phyloP scores from a whole-genome alignment of 1,284 basidiomycete genomes.

The Ceratobasidium sp. region DNA sequence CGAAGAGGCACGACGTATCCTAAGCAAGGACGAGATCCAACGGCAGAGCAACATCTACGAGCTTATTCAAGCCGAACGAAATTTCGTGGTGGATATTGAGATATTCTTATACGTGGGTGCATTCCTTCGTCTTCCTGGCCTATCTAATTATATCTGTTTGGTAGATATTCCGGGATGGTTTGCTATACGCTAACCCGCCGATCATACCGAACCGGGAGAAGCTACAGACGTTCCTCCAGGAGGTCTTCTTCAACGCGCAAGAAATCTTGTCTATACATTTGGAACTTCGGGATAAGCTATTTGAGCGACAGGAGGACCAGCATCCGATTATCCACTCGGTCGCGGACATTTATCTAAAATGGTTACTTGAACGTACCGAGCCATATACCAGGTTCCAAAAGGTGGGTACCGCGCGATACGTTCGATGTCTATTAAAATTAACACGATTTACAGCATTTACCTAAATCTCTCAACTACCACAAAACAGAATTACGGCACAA shows the following conservation, averaged over 20 bases:
- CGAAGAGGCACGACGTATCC: slow-evolving; percentile 21
- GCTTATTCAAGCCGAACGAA: slow-evolving; percentile 36
- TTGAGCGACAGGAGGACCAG: slow-evolving; percentile 80
- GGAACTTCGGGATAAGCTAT: slow-evolving; percentile 72
- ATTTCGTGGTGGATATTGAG: slow-evolving; percentile 25
- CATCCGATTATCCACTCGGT: slow-evolving; percentile 84
- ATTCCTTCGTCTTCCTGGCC: background rate
- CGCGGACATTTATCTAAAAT: slow-evolving; percentile 76
- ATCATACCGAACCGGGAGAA: slow-evolving; percentile 66
- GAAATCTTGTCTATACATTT: slow-evolving; percentile 75
- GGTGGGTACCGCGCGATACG: background rate
- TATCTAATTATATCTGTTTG: background rate
- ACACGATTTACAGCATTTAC: slow-evolving; percentile 44
- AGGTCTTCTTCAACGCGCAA: slow-evolving; percentile 82
- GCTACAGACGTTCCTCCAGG: slow-evolving; percentile 71
- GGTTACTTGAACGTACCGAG: slow-evolving; percentile 38
- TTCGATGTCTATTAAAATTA: background rate
- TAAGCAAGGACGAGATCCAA: slow-evolving; percentile 37
- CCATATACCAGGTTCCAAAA: slow-evolving; percentile 41
- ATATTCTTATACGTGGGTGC: slow-evolving; percentile 41
- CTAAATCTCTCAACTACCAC: slow-evolving; percentile 66
- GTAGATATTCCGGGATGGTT: slow-evolving; percentile 43
- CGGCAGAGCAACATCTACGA: slow-evolving; percentile 42
- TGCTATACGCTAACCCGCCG: slow-evolving; percentile 43
- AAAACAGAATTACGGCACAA: slow-evolving; percentile 84